phyloP scores from a whole-genome alignment of 2,329 filamentous ascomycete genomes.

The Arachnopeziza araneosa region DNA sequence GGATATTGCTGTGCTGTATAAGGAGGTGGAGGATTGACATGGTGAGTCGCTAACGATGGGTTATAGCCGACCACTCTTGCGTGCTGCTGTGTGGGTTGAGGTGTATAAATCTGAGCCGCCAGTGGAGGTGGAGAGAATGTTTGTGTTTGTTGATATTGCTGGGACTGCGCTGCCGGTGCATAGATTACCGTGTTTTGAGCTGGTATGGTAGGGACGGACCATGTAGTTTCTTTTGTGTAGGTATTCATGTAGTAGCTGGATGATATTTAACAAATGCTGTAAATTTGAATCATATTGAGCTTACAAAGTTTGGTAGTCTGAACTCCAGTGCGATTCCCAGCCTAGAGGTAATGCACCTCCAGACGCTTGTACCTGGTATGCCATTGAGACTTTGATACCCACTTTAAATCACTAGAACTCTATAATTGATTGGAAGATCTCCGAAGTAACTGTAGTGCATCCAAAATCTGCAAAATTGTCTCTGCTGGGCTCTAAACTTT shows the following conservation, averaged over 20 bases:
- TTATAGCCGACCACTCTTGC: background rate
- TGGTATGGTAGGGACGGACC: background rate
- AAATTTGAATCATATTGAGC: background rate
- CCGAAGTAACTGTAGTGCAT: too few relatives aligned
- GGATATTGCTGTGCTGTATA: background rate
- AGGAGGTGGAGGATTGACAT: background rate
- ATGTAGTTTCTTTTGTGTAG: background rate
- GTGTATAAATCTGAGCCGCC: too few relatives aligned
- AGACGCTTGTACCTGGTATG: background rate
- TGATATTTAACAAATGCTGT: background rate
- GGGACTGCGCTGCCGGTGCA: background rate
- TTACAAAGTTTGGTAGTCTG: background rate
- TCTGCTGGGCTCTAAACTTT: background rate
- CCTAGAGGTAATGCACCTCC: background rate
- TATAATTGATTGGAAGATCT: background rate
- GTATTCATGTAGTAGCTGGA: background rate
- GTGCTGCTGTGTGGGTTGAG: background rate
- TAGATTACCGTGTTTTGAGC: background rate
- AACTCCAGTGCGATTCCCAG: background rate
- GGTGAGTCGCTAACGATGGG: background rate
- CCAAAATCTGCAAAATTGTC: too few relatives aligned
- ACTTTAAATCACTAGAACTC: background rate
- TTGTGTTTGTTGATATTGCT: background rate
- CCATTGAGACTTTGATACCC: background rate
- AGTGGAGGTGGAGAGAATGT: too few relatives aligned